Base-by-base conservation (phyloP, 495 filamentous ascomycete species). In the Neurospora sublineolata region DNA sequence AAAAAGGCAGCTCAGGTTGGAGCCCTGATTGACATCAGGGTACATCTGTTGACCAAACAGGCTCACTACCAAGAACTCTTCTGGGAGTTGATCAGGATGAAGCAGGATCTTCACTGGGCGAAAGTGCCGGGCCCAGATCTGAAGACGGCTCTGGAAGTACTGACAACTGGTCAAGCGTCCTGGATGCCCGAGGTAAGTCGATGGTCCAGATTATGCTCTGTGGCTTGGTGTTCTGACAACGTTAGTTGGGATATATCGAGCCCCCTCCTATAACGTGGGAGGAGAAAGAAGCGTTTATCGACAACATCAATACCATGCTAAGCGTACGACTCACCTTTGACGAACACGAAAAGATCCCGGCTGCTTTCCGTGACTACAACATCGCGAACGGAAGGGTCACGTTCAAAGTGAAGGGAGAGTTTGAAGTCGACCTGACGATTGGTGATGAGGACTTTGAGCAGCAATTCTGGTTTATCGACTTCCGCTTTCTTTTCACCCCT, bases 401-500 rank as follows among this genome's bases (percentile, higher is more conserved):
- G 0, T 99, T 98, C 78, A 86, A 83, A 38, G 90, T 97, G 7
- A 82, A 87, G 36, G 87, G 87, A 60, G 95, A 97, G 76, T 99
- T 97, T 77, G 96, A 99, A 78, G 87, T 97, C 30, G 95, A 98
- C 76, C 87, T 98, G 71, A 92, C 91, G 0, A 90, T 97, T 71
- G 91, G 90, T 1, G 89, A 93, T 73, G 94, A 97, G 76, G 89
- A 94, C 69, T 87, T 88, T 16, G 81, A 86, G 37, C 91, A 89
- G 10, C 94, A 94, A 77, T 93, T 97, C 77, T 97, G 89, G 81
- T 97, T 97, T 76, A 90, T 98, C 73, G 94, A 97, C 76, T 91
- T 97, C 73, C 88, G 94, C 69, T 93, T 96, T 73, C 80, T 89
- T 36, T 99, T 96, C 79, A 84, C 82, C 18, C 95, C 95, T 9